Evolutionary conservation across 805 yeast species (phyloP).

Genomic region (Wickerhamiella dianesei): DNA sequence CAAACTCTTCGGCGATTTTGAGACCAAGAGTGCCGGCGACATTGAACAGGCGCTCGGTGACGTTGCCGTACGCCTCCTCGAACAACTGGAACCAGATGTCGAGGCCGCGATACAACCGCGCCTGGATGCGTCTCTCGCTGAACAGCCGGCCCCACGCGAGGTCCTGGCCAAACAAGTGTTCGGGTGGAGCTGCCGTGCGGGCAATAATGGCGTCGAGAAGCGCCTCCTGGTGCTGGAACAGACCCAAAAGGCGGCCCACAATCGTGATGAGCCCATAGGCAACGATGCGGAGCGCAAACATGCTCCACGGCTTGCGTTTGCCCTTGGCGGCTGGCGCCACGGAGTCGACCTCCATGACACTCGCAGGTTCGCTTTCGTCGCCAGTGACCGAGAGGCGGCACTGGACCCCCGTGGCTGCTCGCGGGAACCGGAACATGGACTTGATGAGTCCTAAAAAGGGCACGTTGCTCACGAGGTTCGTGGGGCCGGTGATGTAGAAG

Average conservation of each 20-base stretch:
- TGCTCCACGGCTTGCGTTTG: slow-evolving; percentile 13
- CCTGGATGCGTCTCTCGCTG: slow-evolving; percentile 19
- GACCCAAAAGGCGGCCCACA: slow-evolving; percentile 16
- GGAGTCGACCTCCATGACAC: background rate
- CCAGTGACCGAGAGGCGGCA: background rate
- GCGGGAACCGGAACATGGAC: slow-evolving; percentile 23
- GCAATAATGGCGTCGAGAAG: slow-evolving; percentile 13
- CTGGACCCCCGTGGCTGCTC: slow-evolving; percentile 11
- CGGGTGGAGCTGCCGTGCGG: slow-evolving; percentile 1
- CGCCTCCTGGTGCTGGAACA: slow-evolving; percentile 14
- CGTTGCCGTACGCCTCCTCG: slow-evolving; percentile 19
- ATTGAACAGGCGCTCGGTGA: slow-evolving; percentile 18
- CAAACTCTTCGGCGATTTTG: slow-evolving; percentile 13
- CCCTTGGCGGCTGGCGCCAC: background rate
- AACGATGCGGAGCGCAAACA: slow-evolving; percentile 16
- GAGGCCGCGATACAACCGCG: slow-evolving; percentile 22
- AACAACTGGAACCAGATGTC: slow-evolving; percentile 23
- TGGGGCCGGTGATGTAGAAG: slow-evolving; percentile 18
- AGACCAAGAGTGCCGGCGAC: slow-evolving; percentile 13
- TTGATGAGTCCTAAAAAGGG: slow-evolving; percentile 23
- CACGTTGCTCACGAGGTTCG: slow-evolving; percentile 15
- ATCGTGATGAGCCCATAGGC: slow-evolving; percentile 22
- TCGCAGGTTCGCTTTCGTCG: background rate
- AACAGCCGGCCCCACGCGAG: slow-evolving; percentile 4
- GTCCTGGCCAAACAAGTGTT: background rate